A percentile compares a stretch with the other conserved stretches of the same genome.
phyloP scores from a whole-genome alignment of 441 rosid genomes.

The Iberis amara region DNA sequence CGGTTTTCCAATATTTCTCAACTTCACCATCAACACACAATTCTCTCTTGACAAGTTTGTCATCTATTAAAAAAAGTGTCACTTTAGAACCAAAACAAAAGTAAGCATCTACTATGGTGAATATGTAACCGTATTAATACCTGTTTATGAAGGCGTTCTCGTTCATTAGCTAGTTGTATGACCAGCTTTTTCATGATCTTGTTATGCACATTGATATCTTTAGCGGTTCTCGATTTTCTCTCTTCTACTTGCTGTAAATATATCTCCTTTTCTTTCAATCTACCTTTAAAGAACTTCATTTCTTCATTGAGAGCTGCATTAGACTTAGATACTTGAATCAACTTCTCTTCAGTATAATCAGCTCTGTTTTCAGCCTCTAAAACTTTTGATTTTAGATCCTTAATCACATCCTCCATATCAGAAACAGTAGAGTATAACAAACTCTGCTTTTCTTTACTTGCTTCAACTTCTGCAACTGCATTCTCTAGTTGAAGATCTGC shows the following conservation, averaged over 20 bases:
- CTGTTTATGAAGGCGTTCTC: conserved; percentile 86
- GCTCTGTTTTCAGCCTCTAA: conserved; percentile 63
- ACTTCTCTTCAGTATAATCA: conserved; percentile 70
- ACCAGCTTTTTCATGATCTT: conserved; percentile 70
- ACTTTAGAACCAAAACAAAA: background rate
- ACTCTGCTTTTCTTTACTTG: conserved; percentile 74
- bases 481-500: conserved; percentile 59
- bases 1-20: conserved; percentile 39
- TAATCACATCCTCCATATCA: conserved; percentile 82
- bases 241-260: conserved; percentile 68
- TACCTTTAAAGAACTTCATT: conserved; percentile 56
- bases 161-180: conserved; percentile 69
- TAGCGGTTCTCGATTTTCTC: conserved; percentile 52
- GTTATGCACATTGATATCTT: conserved; percentile 56
- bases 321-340: conserved; percentile 64
- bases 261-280: conserved; percentile 57
- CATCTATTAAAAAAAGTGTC: conserved; percentile 39
- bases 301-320: conserved; percentile 68
- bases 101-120: conserved; percentile 12
- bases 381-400: conserved; percentile 66
- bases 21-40: conserved; percentile 44
- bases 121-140: conserved; percentile 29
- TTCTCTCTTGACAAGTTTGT: conserved; percentile 56
- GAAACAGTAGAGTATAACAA: conserved; percentile 60
- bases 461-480: conserved; percentile 78